phyloP scores from a whole-genome alignment of 441 rosid species.

The Bocquillonia castaneifolia region DNA sequence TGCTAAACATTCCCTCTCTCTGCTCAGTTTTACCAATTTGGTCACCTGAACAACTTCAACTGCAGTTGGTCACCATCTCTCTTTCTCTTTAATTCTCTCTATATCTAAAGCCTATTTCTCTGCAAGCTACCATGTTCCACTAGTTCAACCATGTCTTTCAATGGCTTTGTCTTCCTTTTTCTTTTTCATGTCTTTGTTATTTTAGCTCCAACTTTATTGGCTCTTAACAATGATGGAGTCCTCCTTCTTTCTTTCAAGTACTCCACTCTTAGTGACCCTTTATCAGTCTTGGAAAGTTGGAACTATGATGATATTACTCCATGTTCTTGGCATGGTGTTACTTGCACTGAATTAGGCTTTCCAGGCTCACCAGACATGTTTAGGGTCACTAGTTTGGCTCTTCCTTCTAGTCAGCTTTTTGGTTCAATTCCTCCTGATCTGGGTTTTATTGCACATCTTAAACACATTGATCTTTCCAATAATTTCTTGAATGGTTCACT shows the following conservation, averaged over 20 bases:
- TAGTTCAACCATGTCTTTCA: conserved; percentile 33
- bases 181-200: conserved; percentile 21
- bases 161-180: conserved; percentile 21
- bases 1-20: conserved; percentile 14
- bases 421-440: conserved; percentile 59
- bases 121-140: conserved; percentile 10
- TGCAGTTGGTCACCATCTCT: conserved; percentile 53
- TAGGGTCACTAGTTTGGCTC: conserved; percentile 62
- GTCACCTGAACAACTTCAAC: conserved; percentile 50
- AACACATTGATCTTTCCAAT: conserved; percentile 62
- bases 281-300: conserved; percentile 57
- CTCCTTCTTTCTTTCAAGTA: conserved; percentile 72
- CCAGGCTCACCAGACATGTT: conserved; percentile 42
- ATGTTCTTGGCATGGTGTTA: conserved; percentile 75
- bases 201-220: conserved; percentile 31
- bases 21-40: conserved; percentile 31
- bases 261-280: conserved; percentile 63
- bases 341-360: conserved; percentile 41
- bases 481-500: conserved; percentile 69
- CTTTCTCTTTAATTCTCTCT: conserved; percentile 22
- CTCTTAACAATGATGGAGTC: conserved; percentile 65
- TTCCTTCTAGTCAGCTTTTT: conserved; percentile 57
- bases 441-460: conserved; percentile 49
- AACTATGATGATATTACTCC: conserved; percentile 74
- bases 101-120: conserved; percentile 15